Conservation (phyloP, 495 filamentous ascomycete genomes). For the Oleoguttula mirabilis region DNA sequence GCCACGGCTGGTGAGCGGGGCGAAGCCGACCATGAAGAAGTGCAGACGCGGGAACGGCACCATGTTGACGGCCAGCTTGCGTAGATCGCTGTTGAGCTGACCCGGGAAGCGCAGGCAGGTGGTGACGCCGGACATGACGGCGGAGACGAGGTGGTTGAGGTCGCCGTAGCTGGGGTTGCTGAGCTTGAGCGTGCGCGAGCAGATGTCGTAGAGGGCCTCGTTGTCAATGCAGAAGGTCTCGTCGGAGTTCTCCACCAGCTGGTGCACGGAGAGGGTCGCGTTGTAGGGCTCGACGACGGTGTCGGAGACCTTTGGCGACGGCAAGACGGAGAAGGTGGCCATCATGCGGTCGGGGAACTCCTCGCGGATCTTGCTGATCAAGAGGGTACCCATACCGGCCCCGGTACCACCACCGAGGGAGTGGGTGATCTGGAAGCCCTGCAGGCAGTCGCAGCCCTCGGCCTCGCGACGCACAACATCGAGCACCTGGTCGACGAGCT, state of each 20-base stretch:
- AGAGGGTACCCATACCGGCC: slow-evolving; percentile 98
- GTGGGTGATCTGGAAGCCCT: slow-evolving; percentile 99
- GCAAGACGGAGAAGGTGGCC: slow-evolving; percentile 99
- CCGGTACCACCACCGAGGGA: slow-evolving; percentile 99
- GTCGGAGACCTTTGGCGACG: slow-evolving; percentile 99
- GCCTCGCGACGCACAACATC: slow-evolving; percentile 99
- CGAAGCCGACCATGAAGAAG: slow-evolving; percentile 99
- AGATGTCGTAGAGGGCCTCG: slow-evolving; percentile 99
- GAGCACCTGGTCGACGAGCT: slow-evolving; percentile 95
- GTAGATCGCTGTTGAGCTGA: slow-evolving; percentile 98
- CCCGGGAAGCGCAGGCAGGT: slow-evolving; percentile 98
- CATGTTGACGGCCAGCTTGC: slow-evolving; percentile 99
- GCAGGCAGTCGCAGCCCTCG: slow-evolving; percentile 97
- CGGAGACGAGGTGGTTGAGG: slow-evolving; percentile 97
- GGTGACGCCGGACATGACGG: slow-evolving; percentile 99
- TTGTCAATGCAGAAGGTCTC: slow-evolving; percentile 99
- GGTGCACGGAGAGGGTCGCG: slow-evolving; percentile 96
- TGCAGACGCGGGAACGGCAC: slow-evolving; percentile 99
- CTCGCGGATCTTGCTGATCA: slow-evolving; percentile 99
- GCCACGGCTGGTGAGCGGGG: slow-evolving; percentile 93
- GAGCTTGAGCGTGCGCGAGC: slow-evolving; percentile 99
- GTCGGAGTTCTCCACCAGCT: slow-evolving; percentile 99
- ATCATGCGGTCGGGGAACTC: slow-evolving; percentile 99
- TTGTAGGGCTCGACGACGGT: slow-evolving; percentile 99
- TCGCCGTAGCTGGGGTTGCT: slow-evolving; percentile 97